Conservation (phyloP, 495 filamentous ascomycete genomes). For the Elasticomyces elasticus region DNA sequence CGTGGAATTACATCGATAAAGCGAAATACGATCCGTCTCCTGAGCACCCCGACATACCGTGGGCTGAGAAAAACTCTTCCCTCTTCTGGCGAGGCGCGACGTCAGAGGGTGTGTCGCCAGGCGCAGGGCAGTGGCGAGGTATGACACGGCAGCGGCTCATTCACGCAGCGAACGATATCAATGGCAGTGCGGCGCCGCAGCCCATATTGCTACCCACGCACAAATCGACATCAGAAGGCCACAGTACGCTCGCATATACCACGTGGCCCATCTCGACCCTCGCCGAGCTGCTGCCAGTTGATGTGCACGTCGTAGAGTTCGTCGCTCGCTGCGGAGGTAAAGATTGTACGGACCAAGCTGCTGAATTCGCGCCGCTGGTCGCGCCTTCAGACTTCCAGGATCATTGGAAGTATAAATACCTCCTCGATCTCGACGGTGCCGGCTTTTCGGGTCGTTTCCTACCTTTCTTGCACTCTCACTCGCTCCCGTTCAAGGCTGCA, state of each 20-base stretch:
- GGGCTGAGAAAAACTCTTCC: slow-evolving; percentile 27
- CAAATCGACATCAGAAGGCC: neutral
- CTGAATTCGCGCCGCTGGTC: slow-evolving; percentile 41
- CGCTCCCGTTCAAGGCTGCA: slow-evolving; percentile 52
- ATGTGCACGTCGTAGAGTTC: slow-evolving; percentile 33
- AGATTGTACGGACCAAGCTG: slow-evolving; percentile 39
- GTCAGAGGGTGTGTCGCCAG: slow-evolving; percentile 41
- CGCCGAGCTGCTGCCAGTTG: slow-evolving; percentile 10
- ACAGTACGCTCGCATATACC: slow-evolving; percentile 14
- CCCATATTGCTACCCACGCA: slow-evolving; percentile 29
- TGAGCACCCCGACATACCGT: slow-evolving; percentile 23
- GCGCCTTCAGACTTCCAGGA: slow-evolving; percentile 42
- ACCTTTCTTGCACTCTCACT: slow-evolving; percentile 51
- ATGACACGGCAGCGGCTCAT: slow-evolving; percentile 50
- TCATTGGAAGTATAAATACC: slow-evolving; percentile 55
- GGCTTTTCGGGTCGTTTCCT: slow-evolving; percentile 56
- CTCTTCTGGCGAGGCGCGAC: slow-evolving; percentile 33
- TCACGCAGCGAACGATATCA: slow-evolving; percentile 44
- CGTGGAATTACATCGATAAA: slow-evolving; percentile 33
- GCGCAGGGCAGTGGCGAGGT: slow-evolving; percentile 40
- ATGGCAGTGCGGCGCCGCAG: slow-evolving; percentile 22
- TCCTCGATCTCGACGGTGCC: slow-evolving; percentile 61
- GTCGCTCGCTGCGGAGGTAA: slow-evolving; percentile 43
- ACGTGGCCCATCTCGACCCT: slow-evolving; percentile 12
- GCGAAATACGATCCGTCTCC: slow-evolving; percentile 23